These are phyloP conservation scores for Corylus heterophylla DNA, from an alignment of 306 rosid species.

Conservation along the genomic window DNA sequence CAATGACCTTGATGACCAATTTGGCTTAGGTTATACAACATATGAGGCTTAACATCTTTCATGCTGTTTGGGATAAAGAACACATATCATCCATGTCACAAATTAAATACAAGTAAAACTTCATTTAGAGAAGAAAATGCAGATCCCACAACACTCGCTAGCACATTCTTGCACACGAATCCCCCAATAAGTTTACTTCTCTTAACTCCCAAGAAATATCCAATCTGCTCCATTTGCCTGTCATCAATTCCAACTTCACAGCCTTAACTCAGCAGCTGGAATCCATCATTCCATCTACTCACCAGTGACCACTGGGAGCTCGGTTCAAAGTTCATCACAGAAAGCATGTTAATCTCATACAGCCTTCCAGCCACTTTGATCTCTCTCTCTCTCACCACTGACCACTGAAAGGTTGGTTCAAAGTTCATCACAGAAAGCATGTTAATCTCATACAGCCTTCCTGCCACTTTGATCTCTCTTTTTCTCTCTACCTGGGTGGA, in stretches of 20 bases:
- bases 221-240: not conserved
- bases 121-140: not conserved
- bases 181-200: not conserved
- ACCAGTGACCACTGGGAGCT: not conserved
- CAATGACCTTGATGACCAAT: not conserved
- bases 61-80: too few species aligned
- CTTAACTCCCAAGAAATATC: not conserved
- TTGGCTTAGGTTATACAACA: not conserved
- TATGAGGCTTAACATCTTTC: not conserved
- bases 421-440: too few species aligned
- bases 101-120: too few species aligned
- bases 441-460: too few species aligned
- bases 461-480: too few species aligned
- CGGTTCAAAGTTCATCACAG: not conserved
- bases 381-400: too few species aligned
- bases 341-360: not conserved
- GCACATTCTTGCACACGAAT: not conserved
- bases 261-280: not conserved
- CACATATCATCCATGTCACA: too few species aligned
- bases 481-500: not conserved
- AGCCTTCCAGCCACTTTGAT: not conserved
- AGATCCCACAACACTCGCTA: not conserved
- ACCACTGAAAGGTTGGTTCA: too few species aligned
- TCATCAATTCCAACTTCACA: not conserved
- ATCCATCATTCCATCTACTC: not conserved